Conservation (phyloP, 352 stramenopile genomes). For the Phytophthora capsici region DNA sequence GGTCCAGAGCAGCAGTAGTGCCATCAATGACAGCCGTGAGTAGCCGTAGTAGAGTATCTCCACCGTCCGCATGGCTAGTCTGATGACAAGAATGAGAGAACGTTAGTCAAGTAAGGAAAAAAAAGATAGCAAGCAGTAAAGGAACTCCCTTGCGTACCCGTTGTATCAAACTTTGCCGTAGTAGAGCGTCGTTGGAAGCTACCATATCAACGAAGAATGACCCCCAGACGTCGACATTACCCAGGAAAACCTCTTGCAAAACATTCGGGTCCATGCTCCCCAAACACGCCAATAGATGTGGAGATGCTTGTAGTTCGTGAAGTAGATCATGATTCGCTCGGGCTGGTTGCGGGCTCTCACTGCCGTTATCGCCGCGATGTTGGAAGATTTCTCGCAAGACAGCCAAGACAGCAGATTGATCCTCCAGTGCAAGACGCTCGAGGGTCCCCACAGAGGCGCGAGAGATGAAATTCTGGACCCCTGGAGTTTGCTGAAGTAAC, state of each 20-base stretch:
- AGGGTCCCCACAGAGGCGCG: conserved; percentile 56
- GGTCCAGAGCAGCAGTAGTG: conserved; percentile 49
- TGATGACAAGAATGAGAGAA: conserved; percentile 20
- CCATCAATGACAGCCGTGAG: conserved; percentile 53
- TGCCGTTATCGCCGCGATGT: conserved; percentile 11
- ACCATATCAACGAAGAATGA: conserved; percentile 74
- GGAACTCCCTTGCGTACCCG: conserved; percentile 31
- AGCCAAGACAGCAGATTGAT: conserved; percentile 52
- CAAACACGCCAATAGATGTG: conserved; percentile 64
- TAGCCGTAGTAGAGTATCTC: conserved; percentile 55
- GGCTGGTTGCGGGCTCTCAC: neutral
- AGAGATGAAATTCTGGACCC: conserved; percentile 68
- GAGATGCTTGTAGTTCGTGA: conserved; percentile 57
- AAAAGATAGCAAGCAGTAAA: neutral
- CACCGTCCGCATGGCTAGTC: conserved; percentile 61
- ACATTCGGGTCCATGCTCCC: conserved; percentile 66
- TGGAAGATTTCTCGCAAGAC: conserved; percentile 66
- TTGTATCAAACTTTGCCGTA: conserved; percentile 56
- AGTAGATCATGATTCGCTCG: conserved; percentile 54
- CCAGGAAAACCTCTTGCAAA: conserved; percentile 70
- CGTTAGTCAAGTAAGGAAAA: conserved; percentile 1
- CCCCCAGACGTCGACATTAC: conserved; percentile 66
- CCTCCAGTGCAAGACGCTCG: conserved; percentile 65
- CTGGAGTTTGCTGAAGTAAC: conserved; percentile 58
- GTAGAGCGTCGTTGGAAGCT: conserved; percentile 54